Base-by-base conservation (phyloP, 805 yeast genomes). In the Ogataea thermomethanolica region DNA sequence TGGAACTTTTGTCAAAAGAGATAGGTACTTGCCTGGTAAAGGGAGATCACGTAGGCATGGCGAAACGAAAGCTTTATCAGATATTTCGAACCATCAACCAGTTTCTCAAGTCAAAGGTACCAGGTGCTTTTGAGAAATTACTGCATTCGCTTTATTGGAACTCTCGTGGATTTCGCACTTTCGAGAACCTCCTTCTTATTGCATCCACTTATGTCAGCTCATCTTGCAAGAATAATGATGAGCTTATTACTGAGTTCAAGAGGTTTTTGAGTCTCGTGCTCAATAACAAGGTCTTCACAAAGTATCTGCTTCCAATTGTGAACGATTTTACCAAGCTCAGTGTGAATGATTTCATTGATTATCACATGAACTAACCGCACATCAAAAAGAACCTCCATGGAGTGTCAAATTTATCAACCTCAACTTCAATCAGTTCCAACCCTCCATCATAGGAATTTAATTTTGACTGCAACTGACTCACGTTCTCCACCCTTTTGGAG, bases 311-410 rank as follows among this genome's bases (percentile, higher is more conserved):
- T 8, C 49, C 47, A 13, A 52, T 49, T 13, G 35, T 58, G 39
- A 59, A 56, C 38, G 64, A 59, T 37, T 58, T 57, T 43, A 52
- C 59, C 30, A 61, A 59, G 39, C 44, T 56, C 21, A 54, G 50
- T 28, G 52, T 61, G 12, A 58, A 56, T 43, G 65, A 59, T 44
- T 59, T 58, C 33, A 59, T 58, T 28, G 62, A 61, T 39, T 54
- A 45, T 34, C 64, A 59, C 40, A 54, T 55, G 55, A 55, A 27
- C 25, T 39, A 17, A 27, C 35, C 40, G 33, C 54, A 47, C 77
- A 76, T 70, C 23, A 51, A 60, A 33, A 60, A 56, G 50, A 84
- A 70, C 53, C 81, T 72, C 74, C 79, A 70, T 13, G 90, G 89
- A 51, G 76, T 76, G 58, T 84, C 91, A 53, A 73, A 56, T 46